Base-by-base conservation (phyloP, 352 stramenopile genomes). In the Globisporangium okanoganense region DNA sequence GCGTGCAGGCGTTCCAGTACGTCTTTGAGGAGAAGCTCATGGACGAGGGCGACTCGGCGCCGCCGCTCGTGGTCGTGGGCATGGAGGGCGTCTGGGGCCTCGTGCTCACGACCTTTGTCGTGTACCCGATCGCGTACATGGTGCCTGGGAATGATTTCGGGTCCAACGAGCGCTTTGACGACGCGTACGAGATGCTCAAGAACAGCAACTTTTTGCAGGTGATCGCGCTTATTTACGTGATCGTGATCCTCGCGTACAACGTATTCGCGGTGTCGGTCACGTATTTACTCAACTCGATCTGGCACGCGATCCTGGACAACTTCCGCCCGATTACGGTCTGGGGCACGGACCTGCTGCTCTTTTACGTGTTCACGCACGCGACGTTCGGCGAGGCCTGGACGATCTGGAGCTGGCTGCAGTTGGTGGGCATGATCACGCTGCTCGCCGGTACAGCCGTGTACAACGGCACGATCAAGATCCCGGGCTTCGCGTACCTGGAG, bases 1-100 rank as follows among this genome's bases (percentile, higher is more conserved):
- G 95, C 41, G 94, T 98, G 9, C 94, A 98, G 70, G 89, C 91
- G 2, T 74, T 97, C 25, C 95, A 99, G 64, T 99, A 98, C 78
- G 96, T 98, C 27, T 98, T 98, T 65, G 96, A 99, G 67, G 96
- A 99, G 76, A 98, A 98, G 73, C 86, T 98, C 38, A 98, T 99
- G 92, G 93, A 93, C 57, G 94, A 97, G 69, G 90, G 94, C 55
- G 82, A 96, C 56, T 92, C 85, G 53, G 90, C 94, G 35, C 94
- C 95, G 31, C 85, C 97, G 33, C 77, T 99, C 16, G 94, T 99
- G 2, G 86, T 95, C 29, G 83, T 95, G 58, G 96, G 95, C 24
- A 98, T 99, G 93, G 95, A 99, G 72, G 97, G 97, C 25, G 68
- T 99, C 6, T 99, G 97, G 97, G 97, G 97, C 0, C 86, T 97